Evolutionary conservation across 2,329 filamentous ascomycete genomes (phyloP).

Genomic region (Paecilomyces niveus): DNA sequence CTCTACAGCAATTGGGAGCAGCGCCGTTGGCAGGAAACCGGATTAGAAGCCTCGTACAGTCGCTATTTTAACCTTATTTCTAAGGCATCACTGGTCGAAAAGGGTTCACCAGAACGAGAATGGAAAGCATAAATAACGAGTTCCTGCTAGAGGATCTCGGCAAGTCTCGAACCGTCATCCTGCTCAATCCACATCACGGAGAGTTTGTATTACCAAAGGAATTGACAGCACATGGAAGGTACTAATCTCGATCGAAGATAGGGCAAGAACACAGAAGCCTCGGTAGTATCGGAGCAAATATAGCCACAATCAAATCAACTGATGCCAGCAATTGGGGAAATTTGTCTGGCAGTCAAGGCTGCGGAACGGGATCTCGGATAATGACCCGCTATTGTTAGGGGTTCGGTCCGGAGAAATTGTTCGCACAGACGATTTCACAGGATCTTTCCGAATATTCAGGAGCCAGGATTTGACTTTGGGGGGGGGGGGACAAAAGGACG

Average conservation of each 20-base stretch:
- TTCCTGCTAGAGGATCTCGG: not conserved
- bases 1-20: not conserved
- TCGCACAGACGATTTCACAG: not conserved
- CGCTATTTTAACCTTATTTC: not conserved
- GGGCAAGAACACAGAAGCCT: not conserved
- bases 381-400: not conserved
- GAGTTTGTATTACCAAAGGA: not conserved
- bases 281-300: not conserved
- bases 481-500: not conserved
- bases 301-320: not conserved
- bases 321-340: not conserved
- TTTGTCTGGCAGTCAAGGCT: not conserved
- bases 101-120: not conserved
- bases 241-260: not conserved
- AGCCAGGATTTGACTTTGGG: not conserved
- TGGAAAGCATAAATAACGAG: not conserved
- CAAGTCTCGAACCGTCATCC: not conserved
- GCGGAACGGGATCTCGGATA: not conserved
- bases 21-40: not conserved
- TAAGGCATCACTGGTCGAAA: not conserved
- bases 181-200: not conserved
- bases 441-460: not conserved
- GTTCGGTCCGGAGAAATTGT: not conserved
- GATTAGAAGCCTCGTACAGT: not conserved
- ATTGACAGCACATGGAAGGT: not conserved